phyloP scores from a whole-genome alignment of 1,284 basidiomycete genomes.

The Ganoderma boninense region DNA sequence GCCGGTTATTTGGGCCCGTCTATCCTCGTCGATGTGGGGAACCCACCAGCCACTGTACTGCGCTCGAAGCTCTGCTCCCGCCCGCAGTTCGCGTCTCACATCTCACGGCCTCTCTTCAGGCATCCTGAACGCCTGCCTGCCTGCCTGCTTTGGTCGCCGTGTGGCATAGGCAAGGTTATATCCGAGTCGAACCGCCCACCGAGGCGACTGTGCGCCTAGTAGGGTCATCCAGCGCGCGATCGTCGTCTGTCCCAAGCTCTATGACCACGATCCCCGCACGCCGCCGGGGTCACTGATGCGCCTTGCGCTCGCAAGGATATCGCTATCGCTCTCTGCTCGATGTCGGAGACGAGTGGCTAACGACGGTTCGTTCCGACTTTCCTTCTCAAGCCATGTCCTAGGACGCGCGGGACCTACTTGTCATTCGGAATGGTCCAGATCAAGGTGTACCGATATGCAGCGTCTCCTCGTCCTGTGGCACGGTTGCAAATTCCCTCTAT shows the following conservation, averaged over 20 bases:
- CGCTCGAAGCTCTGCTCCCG: neutral
- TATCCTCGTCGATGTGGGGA: neutral
- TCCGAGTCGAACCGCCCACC: neutral
- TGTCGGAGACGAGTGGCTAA: neutral
- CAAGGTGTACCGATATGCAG: neutral
- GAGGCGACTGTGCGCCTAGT: neutral
- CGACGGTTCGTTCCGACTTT: neutral
- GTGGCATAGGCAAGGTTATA: neutral
- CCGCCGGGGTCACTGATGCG: neutral
- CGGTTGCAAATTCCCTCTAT: too few relatives aligned
- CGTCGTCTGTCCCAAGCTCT: neutral
- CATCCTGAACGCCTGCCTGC: neutral
- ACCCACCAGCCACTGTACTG: neutral
- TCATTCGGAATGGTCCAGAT: too few relatives aligned
- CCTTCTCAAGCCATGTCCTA: neutral
- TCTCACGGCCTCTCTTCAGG: neutral
- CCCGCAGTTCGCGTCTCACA: neutral
- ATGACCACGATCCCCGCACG: neutral
- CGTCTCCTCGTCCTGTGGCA: neutral
- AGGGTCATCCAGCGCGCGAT: neutral
- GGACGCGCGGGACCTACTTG: neutral
- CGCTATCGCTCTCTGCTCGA: neutral
- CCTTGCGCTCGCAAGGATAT: neutral
- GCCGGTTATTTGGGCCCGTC: too few relatives aligned
- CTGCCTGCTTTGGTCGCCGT: neutral